Percentiles rank a stretch among this genome's conserved stretches.
Conservation (phyloP, 1,284 basidiomycete species). For the Sphaerobolus stellatus region DNA sequence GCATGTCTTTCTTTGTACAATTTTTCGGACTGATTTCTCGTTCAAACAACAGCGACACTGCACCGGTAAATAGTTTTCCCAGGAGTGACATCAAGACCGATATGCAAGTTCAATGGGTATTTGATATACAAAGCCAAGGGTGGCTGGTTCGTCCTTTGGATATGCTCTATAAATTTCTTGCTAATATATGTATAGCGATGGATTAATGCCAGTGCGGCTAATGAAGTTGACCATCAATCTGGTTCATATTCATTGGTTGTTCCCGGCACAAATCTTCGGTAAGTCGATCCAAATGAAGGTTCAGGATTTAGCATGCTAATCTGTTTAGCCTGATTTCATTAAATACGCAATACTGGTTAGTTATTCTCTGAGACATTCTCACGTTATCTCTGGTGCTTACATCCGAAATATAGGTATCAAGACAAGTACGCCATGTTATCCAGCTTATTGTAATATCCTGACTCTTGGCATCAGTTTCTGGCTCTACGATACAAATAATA, state of each 20-base stretch:
- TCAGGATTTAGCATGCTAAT: neutral
- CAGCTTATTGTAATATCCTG: constrained; percentile 1
- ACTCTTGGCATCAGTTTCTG: constrained; percentile 40
- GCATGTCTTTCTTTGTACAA: constrained; percentile 17
- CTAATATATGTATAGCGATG: constrained; percentile 36
- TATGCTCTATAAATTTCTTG: too few species aligned
- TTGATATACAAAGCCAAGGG: constrained; percentile 44
- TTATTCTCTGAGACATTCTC: too few species aligned
- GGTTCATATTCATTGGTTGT: constrained; percentile 49
- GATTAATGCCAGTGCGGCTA: constrained; percentile 38
- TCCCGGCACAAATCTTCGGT: constrained; percentile 46
- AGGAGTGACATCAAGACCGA: constrained; percentile 39
- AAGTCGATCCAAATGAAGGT: neutral
- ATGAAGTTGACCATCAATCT: constrained; percentile 43
- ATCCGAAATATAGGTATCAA: neutral
- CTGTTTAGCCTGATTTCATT: constrained; percentile 48
- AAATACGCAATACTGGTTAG: constrained; percentile 63
- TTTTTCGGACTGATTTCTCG: neutral
- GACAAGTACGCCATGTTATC: constrained; percentile 3
- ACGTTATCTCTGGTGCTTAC: too few species aligned
- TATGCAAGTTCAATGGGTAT: constrained; percentile 44
- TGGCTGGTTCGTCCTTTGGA: constrained; percentile 40
- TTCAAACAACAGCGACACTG: constrained; percentile 41
- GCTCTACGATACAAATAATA: constrained; percentile 49
- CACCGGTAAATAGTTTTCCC: constrained; percentile 50